Evolutionary conservation across 2,329 filamentous ascomycete genomes (phyloP), one percentile per base, ranked within the genome.

Genomic region (Alternaria sp.): DNA sequence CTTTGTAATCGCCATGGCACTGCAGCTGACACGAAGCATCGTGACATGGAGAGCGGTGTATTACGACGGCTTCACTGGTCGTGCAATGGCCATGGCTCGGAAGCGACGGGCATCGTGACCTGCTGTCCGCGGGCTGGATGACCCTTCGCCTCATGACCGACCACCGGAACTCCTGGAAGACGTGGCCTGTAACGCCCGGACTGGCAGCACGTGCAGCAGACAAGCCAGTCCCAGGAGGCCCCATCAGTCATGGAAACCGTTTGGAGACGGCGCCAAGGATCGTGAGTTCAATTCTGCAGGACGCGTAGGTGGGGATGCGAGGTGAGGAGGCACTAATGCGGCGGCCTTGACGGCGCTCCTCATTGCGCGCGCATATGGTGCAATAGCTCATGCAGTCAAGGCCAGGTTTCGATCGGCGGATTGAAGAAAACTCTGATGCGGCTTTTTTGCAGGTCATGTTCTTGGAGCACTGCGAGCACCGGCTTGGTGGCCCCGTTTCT

Each of bases 41-140:
- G 73, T 75, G 74, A 76, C 69, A 55, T 64, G 64, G 41, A 63
- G 63, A 67, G 73, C 73, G 72, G 74, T 74, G 72, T 70, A 67
- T 70, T 44, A 64, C 60, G 63, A 65, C 64, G 46, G 50, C 28
- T 60, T 43, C 33, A 55, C 51, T 54, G 53, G 51, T 26, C 61
- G 56, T 21, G 43, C 28, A 30, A 55, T 33, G 58, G 51, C 25
- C 56, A 45, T 53, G 51, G 65, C 60, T 46, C 69, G 65, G 67
- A 63, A 63, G 60, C 58, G 56, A 63, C 66, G 58, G 62, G 71
- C 66, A 67, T 63, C 55, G 59, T 63, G 64, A 66, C 61, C 54
- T 56, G 28, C 46, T 30, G 51, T 1, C 4, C 2, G 37, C 53
- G 58, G 64, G 33, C 43, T 53, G 30, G 50, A 63, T 68, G 66